phyloP scores from a whole-genome alignment of 495 filamentous ascomycete genomes.

The Hypoxylon fuscum region DNA sequence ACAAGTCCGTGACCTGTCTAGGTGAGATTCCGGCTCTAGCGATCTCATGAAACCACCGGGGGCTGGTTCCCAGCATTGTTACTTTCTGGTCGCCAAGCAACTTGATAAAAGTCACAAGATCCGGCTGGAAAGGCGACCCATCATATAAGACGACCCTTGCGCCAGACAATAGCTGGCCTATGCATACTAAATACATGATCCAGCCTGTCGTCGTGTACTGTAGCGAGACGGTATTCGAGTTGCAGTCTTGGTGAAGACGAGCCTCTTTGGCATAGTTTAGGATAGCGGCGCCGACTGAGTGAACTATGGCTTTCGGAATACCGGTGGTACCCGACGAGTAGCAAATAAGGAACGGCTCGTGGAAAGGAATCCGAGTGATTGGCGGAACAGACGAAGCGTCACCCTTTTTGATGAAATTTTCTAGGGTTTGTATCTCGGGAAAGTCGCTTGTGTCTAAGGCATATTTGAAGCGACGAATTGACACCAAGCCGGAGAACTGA shows the following conservation, averaged over 20 bases:
- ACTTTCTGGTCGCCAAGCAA: constrained; percentile 68
- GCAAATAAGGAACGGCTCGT: constrained; percentile 75
- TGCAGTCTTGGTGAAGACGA: constrained; percentile 65
- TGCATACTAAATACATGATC: constrained; percentile 80
- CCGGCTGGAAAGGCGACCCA: constrained; percentile 77
- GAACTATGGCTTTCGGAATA: constrained; percentile 78
- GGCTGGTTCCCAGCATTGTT: constrained; percentile 72
- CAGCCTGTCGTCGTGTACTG: constrained; percentile 77
- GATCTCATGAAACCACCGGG: constrained; percentile 76
- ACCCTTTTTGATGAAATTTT: constrained; percentile 59
- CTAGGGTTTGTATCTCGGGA: constrained; percentile 61
- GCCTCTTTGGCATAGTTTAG: constrained; percentile 69
- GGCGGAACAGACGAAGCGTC: constrained; percentile 49
- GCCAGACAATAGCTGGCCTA: constrained; percentile 64
- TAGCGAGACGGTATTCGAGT: constrained; percentile 56
- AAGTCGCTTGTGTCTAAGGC: constrained; percentile 67
- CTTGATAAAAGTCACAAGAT: constrained; percentile 65
- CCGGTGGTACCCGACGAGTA: constrained; percentile 80
- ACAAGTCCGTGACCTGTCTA: constrained; percentile 68
- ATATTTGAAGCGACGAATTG: constrained; percentile 70
- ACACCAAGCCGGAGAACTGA: constrained; percentile 71
- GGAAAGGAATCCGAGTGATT: constrained; percentile 70
- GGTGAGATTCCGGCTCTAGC: constrained; percentile 67
- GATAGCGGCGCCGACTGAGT: constrained; percentile 69
- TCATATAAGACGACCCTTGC: constrained; percentile 73